Conservation (phyloP, 2,329 filamentous ascomycete species). For the Cladosporium sp. region DNA sequence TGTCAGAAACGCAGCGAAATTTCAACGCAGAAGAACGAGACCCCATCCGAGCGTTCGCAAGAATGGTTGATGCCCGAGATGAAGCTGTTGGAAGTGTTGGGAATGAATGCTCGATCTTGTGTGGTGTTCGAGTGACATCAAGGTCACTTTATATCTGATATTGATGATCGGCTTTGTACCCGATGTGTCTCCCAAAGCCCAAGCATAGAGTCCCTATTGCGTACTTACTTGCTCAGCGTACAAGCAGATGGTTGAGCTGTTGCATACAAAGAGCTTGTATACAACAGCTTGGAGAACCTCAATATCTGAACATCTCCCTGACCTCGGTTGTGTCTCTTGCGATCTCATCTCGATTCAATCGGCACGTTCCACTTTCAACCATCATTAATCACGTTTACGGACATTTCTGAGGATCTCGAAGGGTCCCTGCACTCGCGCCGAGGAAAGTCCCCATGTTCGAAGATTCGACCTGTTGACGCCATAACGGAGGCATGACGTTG, state of each 20-base stretch:
- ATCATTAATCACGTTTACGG: not conserved
- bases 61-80: conserved; percentile 4
- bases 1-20: conserved; percentile 2
- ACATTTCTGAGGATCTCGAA: not conserved
- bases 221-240: not conserved
- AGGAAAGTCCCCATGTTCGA: not conserved
- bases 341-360: not conserved
- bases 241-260: too few species aligned
- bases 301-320: not conserved
- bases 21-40: not conserved
- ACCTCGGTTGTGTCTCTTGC: not conserved
- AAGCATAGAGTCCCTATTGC: not conserved
- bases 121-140: not conserved
- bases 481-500: conserved; percentile 13
- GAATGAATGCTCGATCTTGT: not conserved
- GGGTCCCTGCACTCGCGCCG: conserved; percentile 2
- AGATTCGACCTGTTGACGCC: conserved; percentile 10
- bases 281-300: too few species aligned
- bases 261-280: too few species aligned
- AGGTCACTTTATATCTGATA: not conserved
- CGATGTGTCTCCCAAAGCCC: not conserved
- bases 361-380: not conserved
- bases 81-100: conserved; percentile 5
- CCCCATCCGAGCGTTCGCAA: not conserved
- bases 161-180: conserved; percentile 1